A percentile compares a stretch with the other conserved stretches of the same genome.
Conservation (phyloP, 805 yeast species). For the Soucietia sequanensis region DNA sequence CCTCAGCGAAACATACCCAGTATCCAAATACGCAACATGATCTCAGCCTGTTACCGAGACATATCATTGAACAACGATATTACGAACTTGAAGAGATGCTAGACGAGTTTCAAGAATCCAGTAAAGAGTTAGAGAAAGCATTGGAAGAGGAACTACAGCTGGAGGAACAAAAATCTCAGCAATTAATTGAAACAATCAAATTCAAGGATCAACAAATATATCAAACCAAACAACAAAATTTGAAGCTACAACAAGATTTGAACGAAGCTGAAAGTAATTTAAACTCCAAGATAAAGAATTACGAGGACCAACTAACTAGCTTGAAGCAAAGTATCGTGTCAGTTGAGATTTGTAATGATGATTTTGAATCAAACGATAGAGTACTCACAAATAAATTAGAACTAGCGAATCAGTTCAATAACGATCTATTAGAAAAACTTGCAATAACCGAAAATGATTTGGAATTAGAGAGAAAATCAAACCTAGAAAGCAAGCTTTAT, state of each 20-base stretch:
- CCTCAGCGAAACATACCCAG: too few species aligned
- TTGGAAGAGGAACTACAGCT: slow-evolving; percentile 42
- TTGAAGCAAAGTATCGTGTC: slow-evolving; percentile 34
- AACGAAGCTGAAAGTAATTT: slow-evolving; percentile 12
- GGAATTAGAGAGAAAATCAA: slow-evolving; percentile 22
- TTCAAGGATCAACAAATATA: slow-evolving; percentile 17
- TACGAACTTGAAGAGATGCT: slow-evolving; percentile 37
- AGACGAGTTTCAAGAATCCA: slow-evolving; percentile 42
- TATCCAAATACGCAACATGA: background rate
- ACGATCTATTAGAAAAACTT: slow-evolving; percentile 40
- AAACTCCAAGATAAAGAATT: slow-evolving; percentile 9
- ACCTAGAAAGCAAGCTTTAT: slow-evolving; percentile 23
- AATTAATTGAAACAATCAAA: slow-evolving; percentile 14
- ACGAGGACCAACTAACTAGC: slow-evolving; percentile 17
- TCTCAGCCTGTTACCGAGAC: slow-evolving; percentile 10
- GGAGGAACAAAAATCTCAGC: slow-evolving; percentile 25
- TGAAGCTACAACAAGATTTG: slow-evolving; percentile 18
- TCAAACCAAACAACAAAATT: slow-evolving; percentile 13
- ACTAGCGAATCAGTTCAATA: slow-evolving; percentile 36
- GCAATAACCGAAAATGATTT: slow-evolving; percentile 44
- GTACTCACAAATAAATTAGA: slow-evolving; percentile 31
- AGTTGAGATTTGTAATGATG: slow-evolving; percentile 44
- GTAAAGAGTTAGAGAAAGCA: slow-evolving; percentile 44
- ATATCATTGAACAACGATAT: slow-evolving; percentile 25
- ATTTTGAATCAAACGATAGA: slow-evolving; percentile 38